A percentile compares a stretch with the other conserved stretches of the same genome.
phyloP scores from a whole-genome alignment of 176 grass and related monocot species.

The Carex myosuroides region DNA sequence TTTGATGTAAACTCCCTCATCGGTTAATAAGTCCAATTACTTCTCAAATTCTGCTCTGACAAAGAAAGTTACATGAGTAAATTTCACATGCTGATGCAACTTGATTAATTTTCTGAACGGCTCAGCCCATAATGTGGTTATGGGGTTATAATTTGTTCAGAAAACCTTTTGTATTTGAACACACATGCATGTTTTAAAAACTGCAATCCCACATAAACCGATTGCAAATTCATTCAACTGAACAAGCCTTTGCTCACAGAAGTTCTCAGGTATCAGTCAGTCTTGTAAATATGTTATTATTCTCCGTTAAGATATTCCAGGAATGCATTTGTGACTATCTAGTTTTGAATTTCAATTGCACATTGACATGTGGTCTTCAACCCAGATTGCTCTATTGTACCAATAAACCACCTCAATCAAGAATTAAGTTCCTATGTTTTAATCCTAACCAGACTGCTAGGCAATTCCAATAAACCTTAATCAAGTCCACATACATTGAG shows the following conservation, averaged over 20 bases:
- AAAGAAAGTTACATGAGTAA: neutral
- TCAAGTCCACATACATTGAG: slow-evolving; percentile 3
- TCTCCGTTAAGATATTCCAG: neutral
- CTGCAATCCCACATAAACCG: neutral
- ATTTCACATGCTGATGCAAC: neutral
- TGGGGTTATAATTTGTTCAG: neutral
- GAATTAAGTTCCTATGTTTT: neutral
- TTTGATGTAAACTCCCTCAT: slow-evolving; percentile 23
- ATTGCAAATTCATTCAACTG: neutral
- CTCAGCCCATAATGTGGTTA: neutral
- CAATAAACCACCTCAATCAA: neutral
- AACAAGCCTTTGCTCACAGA: neutral
- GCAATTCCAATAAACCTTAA: neutral
- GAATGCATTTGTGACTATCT: neutral
- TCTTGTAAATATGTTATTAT: neutral
- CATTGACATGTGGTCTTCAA: neutral
- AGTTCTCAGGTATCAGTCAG: neutral
- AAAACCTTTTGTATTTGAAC: neutral
- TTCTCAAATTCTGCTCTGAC: slow-evolving; percentile 1
- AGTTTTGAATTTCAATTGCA: neutral
- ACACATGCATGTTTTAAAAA: neutral
- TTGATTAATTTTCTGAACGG: neutral
- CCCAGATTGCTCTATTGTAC: neutral
- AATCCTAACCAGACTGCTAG: neutral
- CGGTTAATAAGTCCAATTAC: neutral